These are phyloP conservation scores for Russula abietina DNA, from an alignment of 768 basidiomycete genomes.

Conservation along the genomic window DNA sequence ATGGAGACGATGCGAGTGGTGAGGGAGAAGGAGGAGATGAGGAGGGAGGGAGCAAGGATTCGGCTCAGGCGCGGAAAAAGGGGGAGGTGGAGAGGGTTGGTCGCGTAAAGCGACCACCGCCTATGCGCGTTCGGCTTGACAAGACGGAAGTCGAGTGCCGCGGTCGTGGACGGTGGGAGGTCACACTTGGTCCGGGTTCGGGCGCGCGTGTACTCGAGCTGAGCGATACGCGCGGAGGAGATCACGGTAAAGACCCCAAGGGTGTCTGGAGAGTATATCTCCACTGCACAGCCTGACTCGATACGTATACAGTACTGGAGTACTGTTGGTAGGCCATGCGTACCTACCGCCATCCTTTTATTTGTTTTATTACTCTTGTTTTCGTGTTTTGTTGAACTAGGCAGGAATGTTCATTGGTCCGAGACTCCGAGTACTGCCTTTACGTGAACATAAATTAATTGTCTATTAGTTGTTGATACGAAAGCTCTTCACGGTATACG, in stretches of 20 bases:
- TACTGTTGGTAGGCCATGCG: not conserved
- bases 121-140: conserved; percentile 54
- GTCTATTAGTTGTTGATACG: not conserved
- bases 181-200: conserved; percentile 51
- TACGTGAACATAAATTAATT: not conserved
- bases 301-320: too few relatives aligned
- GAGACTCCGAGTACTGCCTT: not conserved
- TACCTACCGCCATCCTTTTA: not conserved
- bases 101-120: conserved; percentile 25
- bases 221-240: conserved; percentile 36
- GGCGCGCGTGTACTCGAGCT: conserved; percentile 55
- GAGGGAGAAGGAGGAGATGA: not conserved
- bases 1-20: not conserved
- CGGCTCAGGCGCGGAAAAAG: conserved; percentile 35
- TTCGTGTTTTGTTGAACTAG: not conserved
- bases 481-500: not conserved
- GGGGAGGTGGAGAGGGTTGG: conserved; percentile 26
- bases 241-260: not conserved
- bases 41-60: not conserved
- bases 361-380: not conserved
- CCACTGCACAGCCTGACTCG: conserved; percentile 3
- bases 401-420: not conserved
- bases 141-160: conserved; percentile 43
- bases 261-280: conserved; percentile 21
- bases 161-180: conserved; percentile 51